Evolutionary conservation across 2,329 filamentous ascomycete genomes (phyloP).

Genomic region (Aspergillus fijiensis): DNA sequence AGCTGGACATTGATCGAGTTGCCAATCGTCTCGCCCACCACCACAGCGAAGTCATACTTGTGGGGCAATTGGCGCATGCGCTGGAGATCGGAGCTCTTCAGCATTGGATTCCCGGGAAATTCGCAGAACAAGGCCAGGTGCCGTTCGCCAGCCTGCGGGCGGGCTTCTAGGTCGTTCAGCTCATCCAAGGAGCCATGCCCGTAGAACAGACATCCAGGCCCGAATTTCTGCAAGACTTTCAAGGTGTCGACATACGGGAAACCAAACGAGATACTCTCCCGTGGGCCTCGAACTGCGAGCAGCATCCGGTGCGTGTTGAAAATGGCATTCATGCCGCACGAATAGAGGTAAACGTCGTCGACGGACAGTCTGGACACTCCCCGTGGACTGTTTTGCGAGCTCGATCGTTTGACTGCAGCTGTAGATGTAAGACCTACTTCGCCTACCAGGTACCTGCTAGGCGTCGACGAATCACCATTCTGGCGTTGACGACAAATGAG

Average conservation of each 20-base stretch:
- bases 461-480: not conserved
- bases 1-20: not conserved
- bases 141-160: not conserved
- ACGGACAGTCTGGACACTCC: not conserved
- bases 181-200: not conserved
- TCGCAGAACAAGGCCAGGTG: constrained; percentile 4
- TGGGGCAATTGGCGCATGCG: not conserved
- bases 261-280: not conserved
- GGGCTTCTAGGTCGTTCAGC: not conserved
- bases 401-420: not conserved
- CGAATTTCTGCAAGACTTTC: not conserved
- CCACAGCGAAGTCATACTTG: constrained; percentile 1
- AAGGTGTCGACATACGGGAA: not conserved
- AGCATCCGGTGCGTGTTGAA: not conserved
- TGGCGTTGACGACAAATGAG: not conserved
- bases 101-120: not conserved
- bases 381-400: not conserved
- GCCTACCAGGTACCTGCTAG: not conserved
- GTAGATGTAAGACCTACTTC: not conserved
- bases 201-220: not conserved
- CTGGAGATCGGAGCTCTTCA: not conserved
- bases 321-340: not conserved
- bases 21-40: constrained; percentile 4
- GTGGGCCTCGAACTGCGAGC: not conserved
- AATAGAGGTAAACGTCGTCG: not conserved